Conservation (phyloP, 2,329 filamentous ascomycete genomes). For the Fusarium sp. region DNA sequence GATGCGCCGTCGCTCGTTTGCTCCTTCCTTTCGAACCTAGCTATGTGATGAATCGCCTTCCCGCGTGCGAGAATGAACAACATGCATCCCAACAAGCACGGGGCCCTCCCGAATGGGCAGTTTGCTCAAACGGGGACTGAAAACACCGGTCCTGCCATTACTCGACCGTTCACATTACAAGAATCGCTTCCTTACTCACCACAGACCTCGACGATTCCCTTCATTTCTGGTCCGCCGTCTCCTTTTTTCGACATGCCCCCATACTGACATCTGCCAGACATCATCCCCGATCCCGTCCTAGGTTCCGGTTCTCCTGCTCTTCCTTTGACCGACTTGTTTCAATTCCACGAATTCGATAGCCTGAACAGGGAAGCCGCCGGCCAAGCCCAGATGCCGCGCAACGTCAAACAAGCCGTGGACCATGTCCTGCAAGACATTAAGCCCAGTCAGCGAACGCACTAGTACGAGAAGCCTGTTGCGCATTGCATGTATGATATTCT, state of each 20-base stretch:
- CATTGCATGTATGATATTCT: background rate
- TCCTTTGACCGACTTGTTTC: constrained; percentile 65
- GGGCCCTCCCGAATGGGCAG: constrained; percentile 54
- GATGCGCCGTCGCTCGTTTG: constrained; percentile 49
- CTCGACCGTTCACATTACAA: constrained; percentile 72
- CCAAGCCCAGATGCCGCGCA: constrained; percentile 70
- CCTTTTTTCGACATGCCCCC: background rate
- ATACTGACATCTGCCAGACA: constrained; percentile 61
- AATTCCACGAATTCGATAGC: constrained; percentile 70
- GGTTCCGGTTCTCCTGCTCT: constrained; percentile 68
- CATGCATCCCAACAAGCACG: constrained; percentile 51
- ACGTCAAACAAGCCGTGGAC: constrained; percentile 77
- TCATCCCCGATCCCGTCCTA: constrained; percentile 74
- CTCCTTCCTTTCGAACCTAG: constrained; percentile 50
- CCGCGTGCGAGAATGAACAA: constrained; percentile 50
- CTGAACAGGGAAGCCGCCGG: constrained; percentile 78
- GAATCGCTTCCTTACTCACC: constrained; percentile 87
- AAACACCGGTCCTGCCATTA: constrained; percentile 47
- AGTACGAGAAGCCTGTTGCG: constrained; percentile 60
- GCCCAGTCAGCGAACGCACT: constrained; percentile 77
- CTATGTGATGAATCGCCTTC: constrained; percentile 51
- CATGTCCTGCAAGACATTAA: constrained; percentile 82
- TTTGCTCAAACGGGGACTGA: constrained; percentile 43
- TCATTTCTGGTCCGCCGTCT: constrained; percentile 74
- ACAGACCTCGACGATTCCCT: constrained; percentile 83